Evolutionary conservation across 2,329 filamentous ascomycete species (phyloP).

Genomic region (Elsinoe arachidis): DNA sequence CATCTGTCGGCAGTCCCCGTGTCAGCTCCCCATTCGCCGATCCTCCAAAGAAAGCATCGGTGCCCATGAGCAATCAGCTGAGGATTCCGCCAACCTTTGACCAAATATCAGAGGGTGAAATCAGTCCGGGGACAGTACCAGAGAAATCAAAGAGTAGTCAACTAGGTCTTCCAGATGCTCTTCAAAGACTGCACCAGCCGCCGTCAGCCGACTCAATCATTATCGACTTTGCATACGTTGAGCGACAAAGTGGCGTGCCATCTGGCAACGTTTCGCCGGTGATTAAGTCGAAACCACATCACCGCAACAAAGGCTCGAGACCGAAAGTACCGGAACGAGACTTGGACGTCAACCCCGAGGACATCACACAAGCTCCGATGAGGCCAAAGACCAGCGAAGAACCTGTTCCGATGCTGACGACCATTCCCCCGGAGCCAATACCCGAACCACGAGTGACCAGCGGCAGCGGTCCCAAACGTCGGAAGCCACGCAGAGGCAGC

Average conservation of each 20-base stretch:
- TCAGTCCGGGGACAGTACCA: constrained; percentile 5
- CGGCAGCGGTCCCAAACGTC: constrained; percentile 9
- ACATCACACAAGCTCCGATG: constrained; percentile 1
- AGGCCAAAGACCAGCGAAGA: background rate
- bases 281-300: background rate
- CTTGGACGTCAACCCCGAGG: constrained; percentile 1
- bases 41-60: background rate
- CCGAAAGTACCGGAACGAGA: background rate
- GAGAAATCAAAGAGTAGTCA: constrained; percentile 5
- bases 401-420: background rate
- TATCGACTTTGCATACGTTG: constrained; percentile 25
- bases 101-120: background rate
- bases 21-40: background rate
- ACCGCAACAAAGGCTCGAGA: background rate
- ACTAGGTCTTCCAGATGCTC: constrained; percentile 10
- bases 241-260: background rate
- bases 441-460: background rate
- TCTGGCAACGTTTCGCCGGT: background rate
- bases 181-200: constrained; percentile 21
- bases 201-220: constrained; percentile 25
- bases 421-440: constrained; percentile 4
- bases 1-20: background rate
- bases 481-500: constrained; percentile 5
- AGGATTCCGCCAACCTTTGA: background rate
- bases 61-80: background rate